A percentile compares a stretch with the other conserved stretches of the same genome.
Evolutionary conservation across 31 red algal species (phyloP).

Genomic region (Asparagopsis taxiformis): DNA sequence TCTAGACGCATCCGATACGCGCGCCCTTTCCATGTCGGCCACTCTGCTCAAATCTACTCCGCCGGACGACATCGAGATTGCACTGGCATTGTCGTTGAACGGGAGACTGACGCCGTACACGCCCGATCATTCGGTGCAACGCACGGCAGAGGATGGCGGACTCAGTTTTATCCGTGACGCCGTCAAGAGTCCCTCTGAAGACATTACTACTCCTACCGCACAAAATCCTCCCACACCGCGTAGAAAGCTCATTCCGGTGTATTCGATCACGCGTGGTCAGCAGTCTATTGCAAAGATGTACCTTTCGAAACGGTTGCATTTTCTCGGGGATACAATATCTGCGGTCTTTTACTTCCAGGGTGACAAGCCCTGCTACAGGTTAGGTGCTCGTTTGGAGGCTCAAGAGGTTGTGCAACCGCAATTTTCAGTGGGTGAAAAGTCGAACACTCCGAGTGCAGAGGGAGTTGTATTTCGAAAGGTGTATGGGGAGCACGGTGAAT

Average conservation of each 20-base stretch:
- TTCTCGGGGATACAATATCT: slow-evolving; percentile 67
- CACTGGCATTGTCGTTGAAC: slow-evolving; percentile 78
- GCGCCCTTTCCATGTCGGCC: slow-evolving; percentile 49
- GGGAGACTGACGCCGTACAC: slow-evolving; percentile 74
- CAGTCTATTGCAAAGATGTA: slow-evolving; percentile 59
- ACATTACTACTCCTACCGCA: neutral
- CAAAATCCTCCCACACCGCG: too few species aligned
- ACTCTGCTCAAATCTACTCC: slow-evolving; percentile 31
- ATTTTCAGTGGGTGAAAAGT: slow-evolving; percentile 41
- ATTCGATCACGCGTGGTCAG: slow-evolving; percentile 37
- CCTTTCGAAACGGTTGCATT: slow-evolving; percentile 64
- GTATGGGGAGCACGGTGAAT: slow-evolving; percentile 79
- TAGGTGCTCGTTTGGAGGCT: slow-evolving; percentile 61
- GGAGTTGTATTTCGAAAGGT: slow-evolving; percentile 67
- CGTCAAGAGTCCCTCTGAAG: neutral
- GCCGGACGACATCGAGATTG: slow-evolving; percentile 74
- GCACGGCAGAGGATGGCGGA: neutral
- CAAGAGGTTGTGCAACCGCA: slow-evolving; percentile 51
- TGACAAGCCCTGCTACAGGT: slow-evolving; percentile 56
- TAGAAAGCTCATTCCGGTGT: slow-evolving; percentile 56
- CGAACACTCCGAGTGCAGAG: neutral
- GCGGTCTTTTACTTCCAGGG: slow-evolving; percentile 78
- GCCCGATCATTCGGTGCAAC: slow-evolving; percentile 20
- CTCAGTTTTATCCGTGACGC: slow-evolving; percentile 14
- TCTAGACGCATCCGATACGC: slow-evolving; percentile 31